phyloP scores from a whole-genome alignment of 2,329 filamentous ascomycete genomes.

The Pseudocercospora fijiensis region DNA sequence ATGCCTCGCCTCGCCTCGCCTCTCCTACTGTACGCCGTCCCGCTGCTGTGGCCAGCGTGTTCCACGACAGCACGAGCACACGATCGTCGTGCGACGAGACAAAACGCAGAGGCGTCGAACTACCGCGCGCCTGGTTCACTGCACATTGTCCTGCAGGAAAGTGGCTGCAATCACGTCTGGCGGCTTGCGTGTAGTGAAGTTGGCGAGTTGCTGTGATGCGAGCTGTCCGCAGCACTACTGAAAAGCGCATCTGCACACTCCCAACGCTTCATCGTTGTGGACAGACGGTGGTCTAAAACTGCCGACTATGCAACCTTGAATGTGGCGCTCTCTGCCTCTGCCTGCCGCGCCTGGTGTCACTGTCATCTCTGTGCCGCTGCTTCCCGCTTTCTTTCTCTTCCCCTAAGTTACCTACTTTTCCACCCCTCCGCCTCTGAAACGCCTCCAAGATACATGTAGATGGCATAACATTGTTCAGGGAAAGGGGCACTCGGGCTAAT shows the following conservation, averaged over 20 bases:
- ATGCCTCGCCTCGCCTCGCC: neutral
- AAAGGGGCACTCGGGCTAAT: neutral
- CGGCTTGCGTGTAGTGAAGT: neutral
- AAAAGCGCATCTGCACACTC: neutral
- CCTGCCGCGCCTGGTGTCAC: too few species aligned
- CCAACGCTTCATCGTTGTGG: neutral
- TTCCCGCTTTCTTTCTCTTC: neutral
- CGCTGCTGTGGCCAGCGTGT: neutral
- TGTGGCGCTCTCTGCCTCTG: neutral
- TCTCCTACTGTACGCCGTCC: neutral
- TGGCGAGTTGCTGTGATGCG: neutral
- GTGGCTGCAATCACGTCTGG: neutral
- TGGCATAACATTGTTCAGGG: neutral
- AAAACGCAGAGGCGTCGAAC: conserved; percentile 4
- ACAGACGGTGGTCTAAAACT: neutral
- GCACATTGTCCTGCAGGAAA: neutral
- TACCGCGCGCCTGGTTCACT: conserved; percentile 5
- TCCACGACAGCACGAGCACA: conserved; percentile 7
- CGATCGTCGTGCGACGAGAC: neutral
- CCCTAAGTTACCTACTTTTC: too few species aligned
- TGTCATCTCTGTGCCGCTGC: neutral
- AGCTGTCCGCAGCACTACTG: neutral
- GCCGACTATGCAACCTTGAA: neutral
- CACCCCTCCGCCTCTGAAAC: neutral
- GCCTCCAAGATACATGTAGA: neutral